phyloP scores from a whole-genome alignment of 768 basidiomycete genomes.

The Termitomyces sp. region DNA sequence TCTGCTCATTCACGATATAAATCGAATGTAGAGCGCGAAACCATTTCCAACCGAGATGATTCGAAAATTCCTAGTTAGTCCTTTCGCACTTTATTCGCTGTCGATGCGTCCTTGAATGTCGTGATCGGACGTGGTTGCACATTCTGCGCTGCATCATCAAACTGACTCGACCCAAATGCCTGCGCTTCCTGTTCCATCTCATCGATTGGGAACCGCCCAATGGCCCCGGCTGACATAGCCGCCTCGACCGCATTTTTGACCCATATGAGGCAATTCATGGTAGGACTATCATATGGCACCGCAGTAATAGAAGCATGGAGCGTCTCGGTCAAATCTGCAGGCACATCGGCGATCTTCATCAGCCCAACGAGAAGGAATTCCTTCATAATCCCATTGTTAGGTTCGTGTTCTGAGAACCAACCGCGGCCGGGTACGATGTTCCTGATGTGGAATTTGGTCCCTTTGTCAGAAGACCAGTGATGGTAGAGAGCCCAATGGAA shows the following conservation, averaged over 20 bases:
- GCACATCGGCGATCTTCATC: background rate
- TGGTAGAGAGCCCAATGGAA: conserved; percentile 2
- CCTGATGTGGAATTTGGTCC: conserved; percentile 1
- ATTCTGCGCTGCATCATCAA: background rate
- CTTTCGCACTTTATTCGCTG: background rate
- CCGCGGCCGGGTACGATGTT: background rate
- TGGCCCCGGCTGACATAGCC: background rate
- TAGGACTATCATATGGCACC: background rate
- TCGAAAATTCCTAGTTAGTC: background rate
- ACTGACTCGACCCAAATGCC: background rate
- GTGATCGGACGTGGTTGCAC: background rate
- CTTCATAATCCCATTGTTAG: background rate
- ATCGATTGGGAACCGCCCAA: background rate
- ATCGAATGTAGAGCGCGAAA: background rate
- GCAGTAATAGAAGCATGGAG: background rate
- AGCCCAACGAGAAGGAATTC: background rate
- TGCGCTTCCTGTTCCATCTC: background rate
- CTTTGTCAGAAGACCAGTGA: background rate
- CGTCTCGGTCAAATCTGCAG: background rate
- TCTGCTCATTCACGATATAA: background rate
- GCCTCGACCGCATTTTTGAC: background rate
- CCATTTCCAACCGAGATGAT: background rate
- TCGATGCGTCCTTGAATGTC: background rate
- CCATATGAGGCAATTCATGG: background rate
- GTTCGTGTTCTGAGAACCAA: background rate